These are phyloP conservation scores for Colletotrichum sp. DNA, from an alignment of 2,329 filamentous ascomycete genomes.

Conservation along the genomic window DNA sequence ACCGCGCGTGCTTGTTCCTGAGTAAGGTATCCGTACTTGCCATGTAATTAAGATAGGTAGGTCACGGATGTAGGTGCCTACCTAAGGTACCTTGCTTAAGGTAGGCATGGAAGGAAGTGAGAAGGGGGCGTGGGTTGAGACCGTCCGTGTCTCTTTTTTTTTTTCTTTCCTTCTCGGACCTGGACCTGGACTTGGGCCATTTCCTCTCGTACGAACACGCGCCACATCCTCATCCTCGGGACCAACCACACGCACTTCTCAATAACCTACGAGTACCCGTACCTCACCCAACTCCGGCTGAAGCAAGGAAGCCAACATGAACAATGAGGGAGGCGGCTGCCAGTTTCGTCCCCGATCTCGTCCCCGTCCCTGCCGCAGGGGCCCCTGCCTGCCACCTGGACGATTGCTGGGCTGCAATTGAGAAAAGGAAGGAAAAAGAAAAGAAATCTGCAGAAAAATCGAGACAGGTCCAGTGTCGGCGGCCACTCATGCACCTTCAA, in stretches of 20 bases:
- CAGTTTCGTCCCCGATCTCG: neutral
- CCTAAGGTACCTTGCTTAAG: neutral
- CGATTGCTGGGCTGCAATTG: neutral
- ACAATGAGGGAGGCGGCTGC: neutral
- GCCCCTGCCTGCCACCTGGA: constrained; percentile 10
- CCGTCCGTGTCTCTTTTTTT: neutral
- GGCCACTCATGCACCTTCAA: neutral
- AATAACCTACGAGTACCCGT: neutral
- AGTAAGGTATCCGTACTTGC: neutral
- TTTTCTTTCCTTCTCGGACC: neutral
- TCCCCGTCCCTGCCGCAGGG: neutral
- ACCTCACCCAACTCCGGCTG: neutral
- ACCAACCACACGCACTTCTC: neutral
- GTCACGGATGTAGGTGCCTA: neutral
- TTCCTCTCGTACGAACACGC: neutral
- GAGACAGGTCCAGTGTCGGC: neutral
- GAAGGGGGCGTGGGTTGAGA: neutral
- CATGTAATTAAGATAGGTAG: neutral
- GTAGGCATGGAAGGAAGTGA: neutral
- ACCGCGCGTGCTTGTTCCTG: neutral
- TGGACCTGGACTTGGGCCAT: neutral
- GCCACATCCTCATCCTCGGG: neutral
- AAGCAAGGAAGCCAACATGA: neutral
- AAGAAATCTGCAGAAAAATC: neutral
- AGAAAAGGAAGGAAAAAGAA: constrained; percentile 4